These are phyloP conservation scores for Alternaria incomplexa DNA, from an alignment of 2,329 filamentous ascomycete genomes.

Conservation along the genomic window DNA sequence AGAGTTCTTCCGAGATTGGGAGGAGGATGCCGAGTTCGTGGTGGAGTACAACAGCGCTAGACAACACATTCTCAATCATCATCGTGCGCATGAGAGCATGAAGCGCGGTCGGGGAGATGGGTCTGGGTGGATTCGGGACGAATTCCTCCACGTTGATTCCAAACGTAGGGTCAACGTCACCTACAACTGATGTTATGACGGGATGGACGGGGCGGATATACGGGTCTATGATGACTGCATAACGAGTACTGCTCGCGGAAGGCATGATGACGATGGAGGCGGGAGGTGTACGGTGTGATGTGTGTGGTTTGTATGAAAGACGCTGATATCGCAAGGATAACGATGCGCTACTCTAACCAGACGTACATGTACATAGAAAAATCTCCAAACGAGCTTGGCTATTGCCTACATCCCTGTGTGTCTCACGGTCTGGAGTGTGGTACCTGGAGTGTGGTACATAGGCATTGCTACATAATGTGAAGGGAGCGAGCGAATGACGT, in stretches of 20 bases:
- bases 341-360: not conserved
- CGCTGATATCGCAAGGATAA: not conserved
- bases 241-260: not conserved
- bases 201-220: not conserved
- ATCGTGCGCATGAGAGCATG: slow-evolving; percentile 11
- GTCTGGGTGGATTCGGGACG: not conserved
- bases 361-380: not conserved
- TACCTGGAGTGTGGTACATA: not conserved
- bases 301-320: not conserved
- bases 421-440: not conserved
- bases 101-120: not conserved
- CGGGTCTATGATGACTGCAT: not conserved
- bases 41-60: not conserved
- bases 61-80: slow-evolving; percentile 6
- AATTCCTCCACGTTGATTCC: not conserved
- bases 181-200: not conserved
- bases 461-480: not conserved
- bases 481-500: slow-evolving; percentile 1
- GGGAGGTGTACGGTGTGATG: not conserved
- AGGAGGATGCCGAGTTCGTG: slow-evolving; percentile 2
- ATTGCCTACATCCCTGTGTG: not conserved
- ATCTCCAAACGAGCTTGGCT: not conserved
- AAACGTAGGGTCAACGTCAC: not conserved
- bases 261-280: not conserved
- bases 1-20: not conserved